Evolutionary conservation across 345 rosid species (phyloP).

Genomic region (Abelmoschus esculentus): DNA sequence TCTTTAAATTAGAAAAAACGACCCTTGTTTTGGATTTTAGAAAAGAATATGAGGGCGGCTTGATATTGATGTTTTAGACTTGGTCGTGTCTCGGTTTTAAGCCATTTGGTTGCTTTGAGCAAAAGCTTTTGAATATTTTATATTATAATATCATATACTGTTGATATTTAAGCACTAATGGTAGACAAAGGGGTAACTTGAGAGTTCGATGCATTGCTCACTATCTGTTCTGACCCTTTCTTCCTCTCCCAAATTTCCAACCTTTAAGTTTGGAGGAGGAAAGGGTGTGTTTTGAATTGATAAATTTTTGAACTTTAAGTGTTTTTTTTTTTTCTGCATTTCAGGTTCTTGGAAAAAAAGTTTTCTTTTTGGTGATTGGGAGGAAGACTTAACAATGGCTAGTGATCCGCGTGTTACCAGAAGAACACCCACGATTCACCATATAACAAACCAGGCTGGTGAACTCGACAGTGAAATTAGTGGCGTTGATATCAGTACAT

Average conservation of each 20-base stretch:
- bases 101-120: conserved; percentile 6
- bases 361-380: background rate
- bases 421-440: conserved; percentile 32
- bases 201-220: background rate
- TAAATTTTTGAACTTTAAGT: background rate
- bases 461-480: conserved; percentile 42
- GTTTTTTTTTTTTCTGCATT: background rate
- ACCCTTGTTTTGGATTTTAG: background rate
- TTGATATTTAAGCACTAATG: background rate
- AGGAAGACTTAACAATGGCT: conserved; percentile 24
- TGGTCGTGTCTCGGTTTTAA: conserved; percentile 12
- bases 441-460: conserved; percentile 24
- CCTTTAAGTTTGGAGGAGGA: too few relatives aligned
- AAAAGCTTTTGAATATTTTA: conserved; percentile 3
- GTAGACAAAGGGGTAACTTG: background rate
- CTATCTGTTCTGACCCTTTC: background rate
- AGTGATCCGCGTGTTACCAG: conserved; percentile 13
- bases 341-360: conserved; percentile 12
- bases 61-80: conserved; percentile 16
- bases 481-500: conserved; percentile 26
- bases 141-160: background rate
- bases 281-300: background rate
- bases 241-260: background rate
- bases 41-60: conserved; percentile 12
- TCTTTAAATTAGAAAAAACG: background rate